Evolutionary conservation across 208 protist species (phyloP).

Genomic region (Baffinella frigidus): DNA sequence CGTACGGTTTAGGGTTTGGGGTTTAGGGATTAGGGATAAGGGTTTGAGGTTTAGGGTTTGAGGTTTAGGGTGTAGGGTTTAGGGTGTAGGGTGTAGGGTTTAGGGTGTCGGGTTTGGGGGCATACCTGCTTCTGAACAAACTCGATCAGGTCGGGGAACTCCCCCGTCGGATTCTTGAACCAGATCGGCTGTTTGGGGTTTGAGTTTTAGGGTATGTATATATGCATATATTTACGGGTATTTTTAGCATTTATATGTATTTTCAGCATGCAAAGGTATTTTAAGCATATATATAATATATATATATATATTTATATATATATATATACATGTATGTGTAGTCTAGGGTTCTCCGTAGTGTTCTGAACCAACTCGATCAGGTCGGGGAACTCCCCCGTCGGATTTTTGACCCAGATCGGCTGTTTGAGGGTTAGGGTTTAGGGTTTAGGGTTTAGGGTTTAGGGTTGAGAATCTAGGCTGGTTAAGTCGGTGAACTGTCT

Average conservation of each 20-base stretch:
- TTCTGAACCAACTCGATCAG: conserved; percentile 50
- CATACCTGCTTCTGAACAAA: conserved; percentile 49
- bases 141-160: conserved; percentile 46
- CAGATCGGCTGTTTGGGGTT: conserved; percentile 63
- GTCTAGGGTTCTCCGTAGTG: too few species aligned
- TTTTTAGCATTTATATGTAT: too few species aligned
- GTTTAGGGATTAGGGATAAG: not conserved
- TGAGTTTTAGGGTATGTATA: too few species aligned
- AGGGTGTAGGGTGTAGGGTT: not conserved
- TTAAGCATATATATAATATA: too few species aligned
- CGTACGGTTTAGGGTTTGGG: not conserved
- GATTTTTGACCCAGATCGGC: conserved; percentile 63
- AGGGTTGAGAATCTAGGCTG: too few species aligned
- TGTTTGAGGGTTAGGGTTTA: not conserved
- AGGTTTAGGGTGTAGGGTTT: not conserved
- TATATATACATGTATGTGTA: too few species aligned
- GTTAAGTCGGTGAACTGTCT: too few species aligned
- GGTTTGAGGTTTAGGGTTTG: not conserved
- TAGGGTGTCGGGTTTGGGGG: not conserved
- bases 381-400: conserved; percentile 46
- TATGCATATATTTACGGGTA: too few species aligned
- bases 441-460: too few species aligned
- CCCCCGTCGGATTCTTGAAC: conserved; percentile 58
- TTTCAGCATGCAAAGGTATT: too few species aligned
- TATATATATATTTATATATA: too few species aligned